Evolutionary conservation across 73 alveolate species (phyloP).

Genomic region (Tetrahymena elliotti): DNA sequence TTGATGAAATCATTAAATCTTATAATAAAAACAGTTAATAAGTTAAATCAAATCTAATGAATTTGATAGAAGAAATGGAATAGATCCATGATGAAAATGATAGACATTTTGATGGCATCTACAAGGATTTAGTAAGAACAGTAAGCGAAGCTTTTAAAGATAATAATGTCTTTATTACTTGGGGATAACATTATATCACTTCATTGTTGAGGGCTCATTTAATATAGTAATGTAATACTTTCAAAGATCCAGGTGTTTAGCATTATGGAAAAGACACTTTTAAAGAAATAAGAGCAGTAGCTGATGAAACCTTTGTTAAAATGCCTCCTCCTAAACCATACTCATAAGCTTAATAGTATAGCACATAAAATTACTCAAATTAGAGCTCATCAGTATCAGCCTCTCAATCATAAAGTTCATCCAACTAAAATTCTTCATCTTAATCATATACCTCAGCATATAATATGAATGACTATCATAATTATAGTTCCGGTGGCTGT

Average conservation of each 20-base stretch:
- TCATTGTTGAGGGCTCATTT: not conserved
- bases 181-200: not conserved
- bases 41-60: not conserved
- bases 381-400: too few species aligned
- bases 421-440: not conserved
- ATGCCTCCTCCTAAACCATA: conserved; percentile 1
- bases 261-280: not conserved
- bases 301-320: conserved; percentile 4
- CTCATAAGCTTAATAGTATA: not conserved
- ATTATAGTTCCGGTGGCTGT: not conserved
- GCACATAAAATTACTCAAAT: too few species aligned
- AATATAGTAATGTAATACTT: not conserved
- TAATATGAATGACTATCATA: not conserved
- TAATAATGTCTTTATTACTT: not conserved
- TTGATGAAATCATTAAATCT: not conserved
- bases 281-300: not conserved
- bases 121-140: not conserved
- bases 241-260: not conserved
- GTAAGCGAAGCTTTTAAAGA: not conserved
- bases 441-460: not conserved
- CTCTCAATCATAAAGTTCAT: too few species aligned
- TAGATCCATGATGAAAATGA: not conserved
- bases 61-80: not conserved
- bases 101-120: not conserved
- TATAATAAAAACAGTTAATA: not conserved